These are phyloP conservation scores for Vicia faba DNA, from an alignment of 306 rosid species.

Conservation along the genomic window DNA sequence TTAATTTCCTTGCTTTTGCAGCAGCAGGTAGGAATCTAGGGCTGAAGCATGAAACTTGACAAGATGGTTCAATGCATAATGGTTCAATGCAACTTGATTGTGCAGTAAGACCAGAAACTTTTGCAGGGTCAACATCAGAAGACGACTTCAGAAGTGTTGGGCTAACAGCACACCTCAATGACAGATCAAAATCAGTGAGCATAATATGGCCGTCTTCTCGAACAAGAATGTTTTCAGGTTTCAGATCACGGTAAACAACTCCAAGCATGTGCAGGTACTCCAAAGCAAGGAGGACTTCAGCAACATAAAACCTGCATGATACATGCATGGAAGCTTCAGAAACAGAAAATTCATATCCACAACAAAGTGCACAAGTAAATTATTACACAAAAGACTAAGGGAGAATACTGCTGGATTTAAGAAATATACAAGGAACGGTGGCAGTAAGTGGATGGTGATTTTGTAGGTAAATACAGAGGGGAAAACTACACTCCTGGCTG, in stretches of 20 bases:
- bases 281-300: constrained; percentile 80
- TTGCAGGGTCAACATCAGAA: constrained; percentile 42
- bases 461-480: neutral
- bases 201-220: constrained; percentile 87
- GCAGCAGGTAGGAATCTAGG: constrained; percentile 61
- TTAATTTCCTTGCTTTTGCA: constrained; percentile 60
- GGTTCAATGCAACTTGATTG: constrained; percentile 52
- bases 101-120: constrained; percentile 41
- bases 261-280: constrained; percentile 92
- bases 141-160: constrained; percentile 68
- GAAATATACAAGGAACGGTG: constrained; percentile 2
- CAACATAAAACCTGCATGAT: constrained; percentile 73
- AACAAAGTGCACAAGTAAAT: neutral
- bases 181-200: constrained; percentile 86
- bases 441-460: constrained; percentile 10
- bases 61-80: constrained; percentile 52
- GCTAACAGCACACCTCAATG: constrained; percentile 71
- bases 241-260: constrained; percentile 76
- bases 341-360: constrained; percentile 19
- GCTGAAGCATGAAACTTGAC: constrained; percentile 74
- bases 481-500: neutral
- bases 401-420: constrained; percentile 15
- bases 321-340: constrained; percentile 1
- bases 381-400: neutral
- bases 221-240: constrained; percentile 83